Evolutionary conservation across 441 rosid species (phyloP).

Genomic region (Caryocar brasiliense): DNA sequence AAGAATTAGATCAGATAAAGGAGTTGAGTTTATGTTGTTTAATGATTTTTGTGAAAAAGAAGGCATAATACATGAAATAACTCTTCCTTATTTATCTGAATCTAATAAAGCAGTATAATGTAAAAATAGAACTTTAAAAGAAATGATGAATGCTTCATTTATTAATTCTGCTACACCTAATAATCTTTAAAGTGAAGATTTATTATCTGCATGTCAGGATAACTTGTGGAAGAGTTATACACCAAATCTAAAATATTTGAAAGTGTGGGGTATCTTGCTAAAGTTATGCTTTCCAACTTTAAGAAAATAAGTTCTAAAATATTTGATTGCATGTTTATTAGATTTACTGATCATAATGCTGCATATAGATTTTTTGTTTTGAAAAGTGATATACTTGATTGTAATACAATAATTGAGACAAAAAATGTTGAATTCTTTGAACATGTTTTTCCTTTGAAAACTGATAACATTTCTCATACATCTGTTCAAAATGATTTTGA

Average conservation of each 20-base stretch:
- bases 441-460: too few relatives aligned
- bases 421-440: too few relatives aligned
- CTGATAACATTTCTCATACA: neutral
- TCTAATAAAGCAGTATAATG: neutral
- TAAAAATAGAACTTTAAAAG: too few relatives aligned
- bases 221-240: too few relatives aligned
- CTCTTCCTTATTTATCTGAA: neutral
- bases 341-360: neutral
- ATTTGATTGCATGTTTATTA: neutral
- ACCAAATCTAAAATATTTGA: neutral
- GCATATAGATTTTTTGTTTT: neutral
- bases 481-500: neutral
- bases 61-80: neutral
- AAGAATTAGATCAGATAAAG: neutral
- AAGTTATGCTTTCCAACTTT: neutral
- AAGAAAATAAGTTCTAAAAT: neutral
- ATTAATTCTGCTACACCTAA: neutral
- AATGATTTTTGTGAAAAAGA: neutral
- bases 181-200: neutral
- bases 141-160: neutral
- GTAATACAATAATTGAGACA: neutral
- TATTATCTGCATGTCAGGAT: too few relatives aligned
- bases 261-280: neutral
- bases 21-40: neutral
- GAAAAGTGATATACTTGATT: neutral